Evolutionary conservation across 441 rosid species (phyloP), one percentile per base, ranked within the genome.

Genomic region (Syzygium malaccense): DNA sequence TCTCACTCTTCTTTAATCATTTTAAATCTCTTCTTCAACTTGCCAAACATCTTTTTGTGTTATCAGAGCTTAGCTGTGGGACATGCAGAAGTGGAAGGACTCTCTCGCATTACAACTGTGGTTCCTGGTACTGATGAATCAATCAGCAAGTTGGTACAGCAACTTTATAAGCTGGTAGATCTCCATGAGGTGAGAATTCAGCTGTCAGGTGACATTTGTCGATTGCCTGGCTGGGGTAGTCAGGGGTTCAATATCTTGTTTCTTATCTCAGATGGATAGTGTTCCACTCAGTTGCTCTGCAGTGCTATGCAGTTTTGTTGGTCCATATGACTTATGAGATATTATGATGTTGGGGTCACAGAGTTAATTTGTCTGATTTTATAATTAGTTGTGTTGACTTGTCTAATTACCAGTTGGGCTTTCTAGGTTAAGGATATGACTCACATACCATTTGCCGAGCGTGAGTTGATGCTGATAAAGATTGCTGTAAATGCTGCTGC

Each of bases 61-160:
- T 87, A 51, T 54, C 92, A 97, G 99, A 97, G 99, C 93, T 94
- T 97, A 94, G 98, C 98, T 84, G 98, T 96, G 68, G 98, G 98
- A 75, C 99, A 95, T 90, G 92, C 98, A 88, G 99, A 96, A 94
- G 91, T 91, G 62, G 94, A 95, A 92, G 98, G 99, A 14, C 91
- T 93, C 75, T 96, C 99, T 88, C 97, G 98, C 89, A 97, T 97
- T 85, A 97, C 98, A 89, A 94, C 98, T 28, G 98, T 97, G 89
- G 94, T 96, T 86, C 96, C 98, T 87, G 98, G 95, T 86, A 96
- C 99, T 9, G 97, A 97, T 94, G 97, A 95, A 92, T 97, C 98
- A 37, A 90, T 97, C 89, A 90, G 94, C 95, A 97, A 94, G 92
- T 91, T 97, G 96, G 93, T 94, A 89, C 96, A 97, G 91, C 99